A percentile compares a stretch with the other conserved stretches of the same genome.
These are phyloP conservation scores for Theileria annulata DNA, from an alignment of 169 alveolate genomes.

Conservation along the genomic window DNA sequence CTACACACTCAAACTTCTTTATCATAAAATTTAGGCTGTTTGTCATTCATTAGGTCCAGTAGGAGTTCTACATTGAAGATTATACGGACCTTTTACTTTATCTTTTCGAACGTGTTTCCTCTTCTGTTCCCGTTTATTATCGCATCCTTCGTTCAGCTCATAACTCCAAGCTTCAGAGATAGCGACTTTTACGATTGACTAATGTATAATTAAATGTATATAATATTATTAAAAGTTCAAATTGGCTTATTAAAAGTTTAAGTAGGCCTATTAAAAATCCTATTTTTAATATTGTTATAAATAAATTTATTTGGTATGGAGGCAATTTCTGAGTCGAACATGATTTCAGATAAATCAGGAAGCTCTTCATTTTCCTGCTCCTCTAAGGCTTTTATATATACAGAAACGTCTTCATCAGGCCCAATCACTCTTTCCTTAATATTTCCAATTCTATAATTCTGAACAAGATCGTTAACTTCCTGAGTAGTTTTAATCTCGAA, in stretches of 20 bases:
- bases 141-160: conserved; percentile 12
- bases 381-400: conserved; percentile 51
- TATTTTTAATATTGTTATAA: conserved; percentile 5
- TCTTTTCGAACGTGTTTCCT: conserved; percentile 30
- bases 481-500: conserved; percentile 65
- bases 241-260: neutral
- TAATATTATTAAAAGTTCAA: neutral
- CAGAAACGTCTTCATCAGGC: conserved; percentile 62
- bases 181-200: neutral
- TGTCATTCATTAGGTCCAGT: neutral
- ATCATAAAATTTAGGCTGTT: neutral
- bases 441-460: conserved; percentile 52
- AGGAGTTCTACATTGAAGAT: neutral
- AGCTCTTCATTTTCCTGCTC: conserved; percentile 30
- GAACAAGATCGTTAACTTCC: conserved; percentile 57
- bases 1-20: neutral
- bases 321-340: conserved; percentile 45
- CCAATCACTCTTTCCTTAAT: conserved; percentile 65
- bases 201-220: neutral
- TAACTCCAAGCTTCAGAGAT: conserved; percentile 4
- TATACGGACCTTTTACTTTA: neutral
- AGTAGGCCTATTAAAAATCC: neutral
- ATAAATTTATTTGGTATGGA: conserved; percentile 26
- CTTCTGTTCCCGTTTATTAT: conserved; percentile 32
- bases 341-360: conserved; percentile 63